These are phyloP conservation scores for Tuber aestivum DNA, from an alignment of 495 filamentous ascomycete species.

Conservation along the genomic window DNA sequence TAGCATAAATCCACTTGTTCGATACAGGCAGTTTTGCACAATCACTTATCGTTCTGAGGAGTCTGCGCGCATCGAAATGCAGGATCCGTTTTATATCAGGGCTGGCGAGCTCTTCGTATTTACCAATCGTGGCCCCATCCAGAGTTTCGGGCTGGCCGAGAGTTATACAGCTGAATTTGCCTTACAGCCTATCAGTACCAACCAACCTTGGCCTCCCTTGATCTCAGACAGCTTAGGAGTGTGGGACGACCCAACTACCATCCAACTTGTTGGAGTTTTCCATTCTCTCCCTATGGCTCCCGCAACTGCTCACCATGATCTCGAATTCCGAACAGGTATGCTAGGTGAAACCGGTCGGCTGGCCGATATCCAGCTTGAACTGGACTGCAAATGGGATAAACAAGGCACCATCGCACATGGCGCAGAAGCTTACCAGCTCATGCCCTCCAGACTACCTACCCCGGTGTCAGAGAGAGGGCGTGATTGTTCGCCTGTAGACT, in stretches of 20 bases:
- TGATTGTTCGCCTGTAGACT: conserved; percentile 14
- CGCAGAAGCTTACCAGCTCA: conserved; percentile 16
- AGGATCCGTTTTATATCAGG: conserved; percentile 38
- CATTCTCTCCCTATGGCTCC: conserved; percentile 26
- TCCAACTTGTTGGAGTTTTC: conserved; percentile 20
- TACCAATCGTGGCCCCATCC: conserved; percentile 29
- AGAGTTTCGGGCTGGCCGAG: conserved; percentile 33
- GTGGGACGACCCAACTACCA: conserved; percentile 26
- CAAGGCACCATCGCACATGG: conserved; percentile 19
- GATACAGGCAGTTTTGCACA: conserved; percentile 37
- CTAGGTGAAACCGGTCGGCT: conserved; percentile 4
- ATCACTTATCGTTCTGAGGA: conserved; percentile 34
- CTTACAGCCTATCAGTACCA: conserved; percentile 27
- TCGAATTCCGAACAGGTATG: conserved; percentile 20
- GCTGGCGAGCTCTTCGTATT: conserved; percentile 39
- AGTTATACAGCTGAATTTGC: conserved; percentile 29
- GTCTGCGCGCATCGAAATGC: conserved; percentile 36
- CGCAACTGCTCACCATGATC: conserved; percentile 18
- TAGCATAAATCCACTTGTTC: conserved; percentile 24
- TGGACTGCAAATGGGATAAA: conserved; percentile 35
- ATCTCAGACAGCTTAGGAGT: conserved; percentile 7
- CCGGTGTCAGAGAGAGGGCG: conserved; percentile 30
- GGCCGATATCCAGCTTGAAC: conserved; percentile 29
- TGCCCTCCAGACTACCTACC: conserved; percentile 27
- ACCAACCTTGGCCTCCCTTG: conserved; percentile 33